Base-by-base conservation (phyloP, 768 basidiomycete genomes). In the Trametes cinnabarina region DNA sequence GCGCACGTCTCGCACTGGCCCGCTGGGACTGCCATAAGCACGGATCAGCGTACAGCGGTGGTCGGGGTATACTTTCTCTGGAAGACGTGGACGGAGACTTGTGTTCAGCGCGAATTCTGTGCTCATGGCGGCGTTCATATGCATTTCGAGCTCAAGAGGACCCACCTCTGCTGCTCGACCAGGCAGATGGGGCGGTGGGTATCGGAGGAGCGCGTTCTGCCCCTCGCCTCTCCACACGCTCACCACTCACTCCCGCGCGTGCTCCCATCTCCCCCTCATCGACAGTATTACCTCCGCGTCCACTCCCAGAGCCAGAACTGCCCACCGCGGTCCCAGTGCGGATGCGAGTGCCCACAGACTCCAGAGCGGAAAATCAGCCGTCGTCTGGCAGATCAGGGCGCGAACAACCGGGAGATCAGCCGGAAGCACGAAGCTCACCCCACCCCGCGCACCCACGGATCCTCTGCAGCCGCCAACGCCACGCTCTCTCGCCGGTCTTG, bases 1-100 rank as follows among this genome's bases (percentile, higher is more conserved):
- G 51, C 42, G 47, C 58, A 55, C 23, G 50, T 43, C 22, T 10
- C 34, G 53, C 58, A 60, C 19, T 48, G 26, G 44, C n/a, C n/a
- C n/a, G 58, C 52, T 41, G 58, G 37, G 48, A 50, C 39, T 11
- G 58, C 58, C 58, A 60, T 60, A 14, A 26, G 30, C 52, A 25
- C 20, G 34, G 52, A 44, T 35, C 20, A 37, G 52, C 52, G 52
- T 22, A 22, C n/a, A 42, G 11, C 14, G 44, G 44, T 23, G 22
- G 14, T 8, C 37, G 37, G 37, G 37, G 14, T 39, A 39, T 39
- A 14, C 37, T 8, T 8, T 14, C 37, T 39, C 14, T 39, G 37
- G 37, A 39, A 39, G 37, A 39, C 37, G 37, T 4, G 10, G 37
- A 39, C 14, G 37, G 11, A 15, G 37, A n/a, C 37, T 39, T 14